phyloP scores from a whole-genome alignment of 148 eudicot genomes.

The Chenopodium quinoa region DNA sequence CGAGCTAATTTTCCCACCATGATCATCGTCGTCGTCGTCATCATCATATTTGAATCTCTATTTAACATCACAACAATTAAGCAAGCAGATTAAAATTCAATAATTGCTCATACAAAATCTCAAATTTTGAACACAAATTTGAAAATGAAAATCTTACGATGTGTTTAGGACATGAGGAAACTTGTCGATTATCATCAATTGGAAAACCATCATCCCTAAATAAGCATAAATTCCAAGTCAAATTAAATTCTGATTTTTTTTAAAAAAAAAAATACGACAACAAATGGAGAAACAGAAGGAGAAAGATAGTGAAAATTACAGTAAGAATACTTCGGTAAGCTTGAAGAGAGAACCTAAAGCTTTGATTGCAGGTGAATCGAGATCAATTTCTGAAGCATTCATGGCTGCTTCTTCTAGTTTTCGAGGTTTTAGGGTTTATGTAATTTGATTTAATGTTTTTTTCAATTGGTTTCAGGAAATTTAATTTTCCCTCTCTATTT shows the following conservation, averaged over 20 bases:
- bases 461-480: background rate
- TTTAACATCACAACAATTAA: background rate
- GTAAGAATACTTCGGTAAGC: conserved; percentile 58
- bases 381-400: conserved; percentile 17
- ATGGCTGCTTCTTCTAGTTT: background rate
- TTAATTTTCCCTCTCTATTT: background rate
- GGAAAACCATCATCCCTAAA: conserved; percentile 50
- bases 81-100: background rate
- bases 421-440: conserved; percentile 30
- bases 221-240: background rate
- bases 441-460: background rate
- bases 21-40: conserved; percentile 21
- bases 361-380: conserved; percentile 36
- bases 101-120: background rate
- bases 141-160: conserved; percentile 34
- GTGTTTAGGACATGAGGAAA: conserved; percentile 33
- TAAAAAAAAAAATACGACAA: background rate
- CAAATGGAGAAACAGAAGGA: background rate
- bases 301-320: conserved; percentile 34
- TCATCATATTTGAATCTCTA: conserved; percentile 45
- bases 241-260: background rate
- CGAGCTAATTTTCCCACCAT: conserved; percentile 7
- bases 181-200: conserved; percentile 23
- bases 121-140: background rate
- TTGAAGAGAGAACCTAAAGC: conserved; percentile 71